Evolutionary conservation across 2,329 filamentous ascomycete species (phyloP).

Genomic region (Orbilia quercus): DNA sequence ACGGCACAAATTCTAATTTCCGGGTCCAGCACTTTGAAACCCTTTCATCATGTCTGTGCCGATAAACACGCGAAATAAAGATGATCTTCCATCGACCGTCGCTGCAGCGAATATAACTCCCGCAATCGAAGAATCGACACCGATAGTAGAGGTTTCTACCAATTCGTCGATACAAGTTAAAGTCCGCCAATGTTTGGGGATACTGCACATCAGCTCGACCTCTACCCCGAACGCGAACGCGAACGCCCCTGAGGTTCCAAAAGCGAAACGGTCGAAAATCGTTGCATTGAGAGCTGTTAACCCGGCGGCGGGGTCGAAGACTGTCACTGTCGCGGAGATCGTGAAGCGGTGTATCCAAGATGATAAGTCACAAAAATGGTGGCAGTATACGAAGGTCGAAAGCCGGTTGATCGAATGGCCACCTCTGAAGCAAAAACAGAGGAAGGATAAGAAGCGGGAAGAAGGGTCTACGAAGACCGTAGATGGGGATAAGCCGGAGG

Average conservation of each 20-base stretch:
- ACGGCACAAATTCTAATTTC: slow-evolving; percentile 38
- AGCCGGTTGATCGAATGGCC: slow-evolving; percentile 46
- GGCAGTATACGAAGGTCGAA: slow-evolving; percentile 50
- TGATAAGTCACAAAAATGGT: slow-evolving; percentile 16
- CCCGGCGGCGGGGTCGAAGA: slow-evolving; percentile 42
- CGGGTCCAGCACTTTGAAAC: not conserved
- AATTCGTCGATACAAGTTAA: slow-evolving; percentile 34
- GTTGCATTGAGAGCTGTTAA: slow-evolving; percentile 33
- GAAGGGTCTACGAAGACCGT: not conserved
- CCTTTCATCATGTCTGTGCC: slow-evolving; percentile 2
- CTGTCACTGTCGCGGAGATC: slow-evolving; percentile 48
- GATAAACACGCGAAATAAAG: not conserved
- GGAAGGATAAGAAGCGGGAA: not conserved
- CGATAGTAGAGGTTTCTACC: slow-evolving; percentile 22
- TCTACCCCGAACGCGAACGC: slow-evolving; percentile 7
- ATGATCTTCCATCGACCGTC: not conserved
- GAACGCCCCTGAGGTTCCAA: not conserved
- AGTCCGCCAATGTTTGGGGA: slow-evolving; percentile 43
- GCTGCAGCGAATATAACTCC: not conserved
- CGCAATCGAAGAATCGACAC: slow-evolving; percentile 21
- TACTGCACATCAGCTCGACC: too few relatives aligned
- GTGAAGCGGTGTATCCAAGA: slow-evolving; percentile 41
- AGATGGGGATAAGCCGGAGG: not conserved
- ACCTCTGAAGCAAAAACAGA: slow-evolving; percentile 10
- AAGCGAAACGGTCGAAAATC: slow-evolving; percentile 27